Evolutionary conservation across 371 early-diverging fungal species (phyloP), one percentile per base, ranked within the genome.

Genomic region (Ordospora colligata): DNA sequence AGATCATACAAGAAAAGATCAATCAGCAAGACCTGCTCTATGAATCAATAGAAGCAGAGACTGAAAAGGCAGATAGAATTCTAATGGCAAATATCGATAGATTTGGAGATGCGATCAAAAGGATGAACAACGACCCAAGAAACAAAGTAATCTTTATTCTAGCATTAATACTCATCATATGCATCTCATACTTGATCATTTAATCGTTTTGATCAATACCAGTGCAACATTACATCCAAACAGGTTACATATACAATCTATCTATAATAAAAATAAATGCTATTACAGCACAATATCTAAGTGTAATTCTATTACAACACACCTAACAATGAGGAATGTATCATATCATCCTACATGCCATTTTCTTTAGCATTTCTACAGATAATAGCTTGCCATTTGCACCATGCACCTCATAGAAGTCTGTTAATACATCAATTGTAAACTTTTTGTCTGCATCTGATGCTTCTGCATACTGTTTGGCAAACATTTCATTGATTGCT

Each of bases 351-450:
- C 37, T 58, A n/a, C 58, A 58, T 2, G 58, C 58, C 40, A 58
- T 58, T 2, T 58, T 58, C 14, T 58, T 58, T 40, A 58, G 37
- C 58, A 58, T 58, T 25, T 58, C 58, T 7, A 58, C 37, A n/a
- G 27, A 27, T 17, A 58, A 25, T 12, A 58, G 17, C 3, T 49
- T 64, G 4, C 53, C 67, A 17, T 53, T 44, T 6, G 10, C 45
- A 43, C 52, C 42, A 54, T 74, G 42, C 27, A 64, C 52, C 49
- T 80, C 80, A 52, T 76, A 76, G 66, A 65, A 80, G 65, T 80
- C 80, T 23, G 62, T 58, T 21, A 80, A 40, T 6, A 80, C 40
- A 52, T 80, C 80, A 21, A 80, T 62, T 12, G 65, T 17, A 17
- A 65, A 51, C 43, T 76, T 80, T 50, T 73, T 70, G 19, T 80